Conservation (phyloP, 768 basidiomycete genomes). For the Suillus plorans region DNA sequence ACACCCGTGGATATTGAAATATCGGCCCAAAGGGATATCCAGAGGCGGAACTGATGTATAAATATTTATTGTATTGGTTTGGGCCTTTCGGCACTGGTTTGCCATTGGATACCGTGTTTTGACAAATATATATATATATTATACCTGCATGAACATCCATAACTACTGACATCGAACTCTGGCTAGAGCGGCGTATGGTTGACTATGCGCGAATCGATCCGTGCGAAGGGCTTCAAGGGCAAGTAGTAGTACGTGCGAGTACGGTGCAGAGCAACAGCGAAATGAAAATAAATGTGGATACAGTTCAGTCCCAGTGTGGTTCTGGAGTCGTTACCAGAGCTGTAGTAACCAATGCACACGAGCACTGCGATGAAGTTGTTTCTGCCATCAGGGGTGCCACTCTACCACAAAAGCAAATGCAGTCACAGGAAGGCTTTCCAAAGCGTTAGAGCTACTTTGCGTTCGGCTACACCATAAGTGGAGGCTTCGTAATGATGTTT, state of each 20-base stretch:
- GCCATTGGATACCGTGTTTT: background rate
- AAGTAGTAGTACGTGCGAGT: background rate
- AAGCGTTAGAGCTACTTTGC: background rate
- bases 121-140: background rate
- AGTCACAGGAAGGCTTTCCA: background rate
- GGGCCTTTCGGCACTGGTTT: background rate
- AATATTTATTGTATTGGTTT: background rate
- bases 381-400: background rate
- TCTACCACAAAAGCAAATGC: background rate
- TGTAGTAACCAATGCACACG: background rate
- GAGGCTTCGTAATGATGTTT: background rate
- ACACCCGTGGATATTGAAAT: conserved; percentile 86
- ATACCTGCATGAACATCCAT: background rate
- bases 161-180: background rate
- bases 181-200: background rate
- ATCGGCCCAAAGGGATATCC: conserved; percentile 50
- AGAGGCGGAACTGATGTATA: conserved; percentile 27
- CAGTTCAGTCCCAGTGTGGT: background rate
- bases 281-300: background rate
- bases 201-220: background rate
- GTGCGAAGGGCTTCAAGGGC: background rate
- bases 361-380: background rate
- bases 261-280: no score
- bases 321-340: background rate
- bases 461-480: background rate